Conservation (phyloP, 768 basidiomycete genomes). For the Sporobolomyces roseus region DNA sequence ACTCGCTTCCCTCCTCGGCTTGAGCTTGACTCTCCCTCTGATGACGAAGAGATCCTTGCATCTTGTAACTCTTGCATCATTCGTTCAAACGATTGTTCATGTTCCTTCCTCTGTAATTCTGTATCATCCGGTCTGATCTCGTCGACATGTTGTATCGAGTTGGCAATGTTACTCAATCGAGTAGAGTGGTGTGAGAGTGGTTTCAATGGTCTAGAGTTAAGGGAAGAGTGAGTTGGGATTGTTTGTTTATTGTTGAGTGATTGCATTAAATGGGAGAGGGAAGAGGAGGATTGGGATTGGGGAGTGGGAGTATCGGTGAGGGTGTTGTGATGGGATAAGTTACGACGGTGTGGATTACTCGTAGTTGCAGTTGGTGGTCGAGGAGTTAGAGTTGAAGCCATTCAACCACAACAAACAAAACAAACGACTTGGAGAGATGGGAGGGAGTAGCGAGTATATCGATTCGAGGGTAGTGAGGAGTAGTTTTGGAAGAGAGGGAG, state of each 20-base stretch:
- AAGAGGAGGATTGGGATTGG: neutral
- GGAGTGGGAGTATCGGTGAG: slow-evolving; percentile 38
- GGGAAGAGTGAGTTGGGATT: neutral
- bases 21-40: neutral
- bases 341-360: neutral
- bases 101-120: slow-evolving; percentile 25
- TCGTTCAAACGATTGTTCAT: slow-evolving; percentile 26
- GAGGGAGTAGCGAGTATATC: too few relatives aligned
- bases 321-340: neutral
- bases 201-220: slow-evolving; percentile 1
- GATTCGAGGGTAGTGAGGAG: too few relatives aligned
- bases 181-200: neutral
- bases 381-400: too few relatives aligned
- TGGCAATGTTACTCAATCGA: neutral
- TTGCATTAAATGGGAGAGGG: slow-evolving; percentile 6
- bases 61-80: slow-evolving; percentile 28
- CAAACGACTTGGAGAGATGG: too few relatives aligned
- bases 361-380: too few relatives aligned
- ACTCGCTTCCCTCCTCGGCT: neutral
- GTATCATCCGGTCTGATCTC: slow-evolving; percentile 36
- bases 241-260: slow-evolving; percentile 9
- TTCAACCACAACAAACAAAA: too few relatives aligned
- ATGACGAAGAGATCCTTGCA: slow-evolving; percentile 7
- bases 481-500: too few relatives aligned
- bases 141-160: neutral